Conservation (phyloP, 1,284 basidiomycete species). For the Boletellus deceptivus region DNA sequence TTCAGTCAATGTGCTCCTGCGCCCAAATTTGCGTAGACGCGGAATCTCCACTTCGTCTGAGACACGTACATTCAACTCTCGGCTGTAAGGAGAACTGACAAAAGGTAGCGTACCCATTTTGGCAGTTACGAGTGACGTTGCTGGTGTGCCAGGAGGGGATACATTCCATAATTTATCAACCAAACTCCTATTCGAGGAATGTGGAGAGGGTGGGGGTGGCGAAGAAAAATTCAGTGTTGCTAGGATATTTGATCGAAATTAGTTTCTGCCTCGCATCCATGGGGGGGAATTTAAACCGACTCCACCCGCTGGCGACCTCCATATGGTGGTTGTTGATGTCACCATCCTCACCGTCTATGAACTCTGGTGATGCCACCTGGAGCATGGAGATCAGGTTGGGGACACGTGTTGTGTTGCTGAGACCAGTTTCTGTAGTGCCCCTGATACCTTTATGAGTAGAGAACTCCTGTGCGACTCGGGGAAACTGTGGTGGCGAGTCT, state of each 20-base stretch:
- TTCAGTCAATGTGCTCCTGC: slow-evolving; percentile 17
- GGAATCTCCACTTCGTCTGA: slow-evolving; percentile 33
- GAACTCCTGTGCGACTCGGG: slow-evolving; percentile 31
- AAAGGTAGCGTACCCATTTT: slow-evolving; percentile 41
- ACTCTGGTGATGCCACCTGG: slow-evolving; percentile 15
- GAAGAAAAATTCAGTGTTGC: slow-evolving; percentile 29
- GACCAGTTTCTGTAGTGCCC: neutral
- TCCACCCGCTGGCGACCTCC: slow-evolving; percentile 56
- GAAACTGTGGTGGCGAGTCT: slow-evolving; percentile 46
- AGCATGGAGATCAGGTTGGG: slow-evolving; percentile 20
- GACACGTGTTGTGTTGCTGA: slow-evolving; percentile 2
- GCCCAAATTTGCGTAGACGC: slow-evolving; percentile 27
- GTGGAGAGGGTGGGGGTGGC: slow-evolving; percentile 36
- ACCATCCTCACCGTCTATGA: slow-evolving; percentile 38
- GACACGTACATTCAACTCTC: slow-evolving; percentile 5
- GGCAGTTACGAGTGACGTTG: slow-evolving; percentile 35
- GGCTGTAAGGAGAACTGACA: neutral
- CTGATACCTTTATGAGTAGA: neutral
- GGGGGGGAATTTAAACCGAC: slow-evolving; percentile 36
- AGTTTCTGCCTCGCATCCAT: slow-evolving; percentile 1
- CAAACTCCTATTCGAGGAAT: slow-evolving; percentile 36
- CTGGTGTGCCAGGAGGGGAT: slow-evolving; percentile 36
- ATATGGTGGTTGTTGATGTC: slow-evolving; percentile 48
- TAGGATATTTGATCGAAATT: slow-evolving; percentile 9
- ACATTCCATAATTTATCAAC: slow-evolving; percentile 45